These are phyloP conservation scores for Rhizoclosmatium globosum DNA, from an alignment of 192 early-diverging fungal species.

Conservation along the genomic window DNA sequence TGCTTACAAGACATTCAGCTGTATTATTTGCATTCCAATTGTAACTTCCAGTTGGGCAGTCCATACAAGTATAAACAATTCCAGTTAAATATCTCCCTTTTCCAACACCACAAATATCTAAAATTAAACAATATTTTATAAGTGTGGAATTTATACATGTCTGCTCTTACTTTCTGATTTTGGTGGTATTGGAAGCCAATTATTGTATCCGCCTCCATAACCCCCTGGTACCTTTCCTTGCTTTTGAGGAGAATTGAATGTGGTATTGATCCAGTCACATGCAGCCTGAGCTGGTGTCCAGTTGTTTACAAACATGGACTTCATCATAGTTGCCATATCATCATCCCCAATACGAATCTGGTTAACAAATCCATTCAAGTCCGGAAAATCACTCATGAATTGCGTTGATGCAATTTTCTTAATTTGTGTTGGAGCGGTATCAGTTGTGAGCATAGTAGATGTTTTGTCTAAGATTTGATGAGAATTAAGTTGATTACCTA, in stretches of 20 bases:
- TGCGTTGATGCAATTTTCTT: not conserved
- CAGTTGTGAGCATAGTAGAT: not conserved
- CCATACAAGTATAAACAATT: conserved; percentile 12
- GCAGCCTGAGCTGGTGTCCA: not conserved
- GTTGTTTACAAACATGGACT: not conserved
- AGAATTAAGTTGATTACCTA: too few relatives aligned
- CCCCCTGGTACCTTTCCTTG: too few relatives aligned
- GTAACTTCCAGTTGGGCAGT: conserved; percentile 15
- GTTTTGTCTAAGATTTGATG: not conserved
- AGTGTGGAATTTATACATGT: too few relatives aligned
- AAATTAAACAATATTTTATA: too few relatives aligned
- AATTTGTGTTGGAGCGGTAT: not conserved
- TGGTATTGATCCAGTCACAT: not conserved
- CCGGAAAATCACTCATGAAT: not conserved
- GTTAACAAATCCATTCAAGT: not conserved
- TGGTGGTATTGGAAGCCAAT: too few relatives aligned
- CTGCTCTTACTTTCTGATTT: too few relatives aligned
- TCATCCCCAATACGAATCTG: not conserved
- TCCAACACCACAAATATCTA: conserved; percentile 14
- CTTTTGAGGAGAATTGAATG: too few relatives aligned
- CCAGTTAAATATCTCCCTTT: conserved; percentile 5
- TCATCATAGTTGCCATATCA: not conserved
- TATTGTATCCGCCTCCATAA: too few relatives aligned
- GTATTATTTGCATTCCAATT: conserved; percentile 24
- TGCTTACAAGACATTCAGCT: not conserved